Evolutionary conservation across 495 filamentous ascomycete species (phyloP).

Genomic region (Daldinia bambusicola): DNA sequence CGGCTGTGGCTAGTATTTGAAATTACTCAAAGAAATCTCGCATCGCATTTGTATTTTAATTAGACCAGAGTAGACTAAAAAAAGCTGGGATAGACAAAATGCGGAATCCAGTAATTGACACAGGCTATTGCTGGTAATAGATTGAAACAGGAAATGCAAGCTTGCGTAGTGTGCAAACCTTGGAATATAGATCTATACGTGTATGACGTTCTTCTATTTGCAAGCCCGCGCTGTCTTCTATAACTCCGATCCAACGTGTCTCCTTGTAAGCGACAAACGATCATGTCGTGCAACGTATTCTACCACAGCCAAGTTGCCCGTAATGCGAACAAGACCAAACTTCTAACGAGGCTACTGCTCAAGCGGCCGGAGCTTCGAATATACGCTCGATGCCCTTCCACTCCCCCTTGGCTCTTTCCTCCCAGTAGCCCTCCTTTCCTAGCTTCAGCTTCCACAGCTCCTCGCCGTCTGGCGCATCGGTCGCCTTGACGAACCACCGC

Average conservation of each 20-base stretch:
- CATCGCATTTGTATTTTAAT: too few relatives aligned
- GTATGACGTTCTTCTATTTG: slow-evolving; percentile 26
- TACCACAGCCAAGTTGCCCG: background rate
- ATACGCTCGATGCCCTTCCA: slow-evolving; percentile 80
- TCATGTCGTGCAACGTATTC: slow-evolving; percentile 4
- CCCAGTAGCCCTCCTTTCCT: slow-evolving; percentile 92
- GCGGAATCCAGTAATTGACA: background rate
- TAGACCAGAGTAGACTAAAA: background rate
- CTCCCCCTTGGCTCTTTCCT: slow-evolving; percentile 72
- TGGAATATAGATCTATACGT: slow-evolving; percentile 14
- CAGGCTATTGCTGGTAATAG: background rate
- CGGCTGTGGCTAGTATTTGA: too few relatives aligned
- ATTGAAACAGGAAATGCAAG: slow-evolving; percentile 23
- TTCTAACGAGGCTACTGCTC: background rate
- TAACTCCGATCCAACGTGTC: background rate
- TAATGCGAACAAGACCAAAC: slow-evolving; percentile 1
- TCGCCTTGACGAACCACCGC: slow-evolving; percentile 81
- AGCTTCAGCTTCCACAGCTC: slow-evolving; percentile 82
- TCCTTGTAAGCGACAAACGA: slow-evolving; percentile 1
- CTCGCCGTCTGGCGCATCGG: slow-evolving; percentile 67
- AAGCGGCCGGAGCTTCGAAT: slow-evolving; percentile 57
- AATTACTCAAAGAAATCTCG: too few relatives aligned
- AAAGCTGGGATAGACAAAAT: background rate
- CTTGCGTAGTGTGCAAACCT: background rate
- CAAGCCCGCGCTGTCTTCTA: background rate